Percentiles rank a stretch among this genome's conserved stretches.
Conservation (phyloP, 306 rosid genomes). For the Medicago ruthenica region DNA sequence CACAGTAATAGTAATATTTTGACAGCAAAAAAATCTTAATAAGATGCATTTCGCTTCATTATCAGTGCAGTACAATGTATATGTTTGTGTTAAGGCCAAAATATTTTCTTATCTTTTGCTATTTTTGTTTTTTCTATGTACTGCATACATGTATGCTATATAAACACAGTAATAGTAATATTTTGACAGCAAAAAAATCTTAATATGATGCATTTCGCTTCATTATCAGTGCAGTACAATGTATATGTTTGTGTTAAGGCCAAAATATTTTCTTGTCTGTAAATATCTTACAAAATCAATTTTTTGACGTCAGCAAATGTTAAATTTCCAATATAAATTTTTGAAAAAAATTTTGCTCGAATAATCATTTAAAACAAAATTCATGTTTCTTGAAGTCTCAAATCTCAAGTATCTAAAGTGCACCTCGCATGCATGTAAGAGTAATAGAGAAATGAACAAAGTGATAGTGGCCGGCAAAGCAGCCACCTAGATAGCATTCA, state of each 20-base stretch:
- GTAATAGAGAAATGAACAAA: slow-evolving; percentile 41
- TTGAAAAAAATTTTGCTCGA: too few species aligned
- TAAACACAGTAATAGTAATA: background rate
- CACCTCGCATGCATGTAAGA: slow-evolving; percentile 2
- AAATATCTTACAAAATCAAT: background rate
- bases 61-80: too few species aligned
- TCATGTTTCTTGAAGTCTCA: too few species aligned
- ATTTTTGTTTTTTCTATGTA: too few species aligned
- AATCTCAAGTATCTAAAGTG: slow-evolving; percentile 35
- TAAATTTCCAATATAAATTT: background rate
- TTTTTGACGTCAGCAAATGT: background rate
- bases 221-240: background rate
- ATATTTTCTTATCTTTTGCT: too few species aligned
- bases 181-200: background rate
- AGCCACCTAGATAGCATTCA: slow-evolving; percentile 40
- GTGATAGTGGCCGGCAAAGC: slow-evolving; percentile 47
- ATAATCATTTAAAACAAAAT: too few species aligned
- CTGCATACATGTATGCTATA: too few species aligned
- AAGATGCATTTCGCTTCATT: too few species aligned
- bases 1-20: too few species aligned
- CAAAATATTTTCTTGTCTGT: background rate
- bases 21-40: too few species aligned
- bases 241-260: background rate
- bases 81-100: too few species aligned
- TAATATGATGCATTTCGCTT: background rate